Percentiles rank a stretch among this genome's conserved stretches.
phyloP scores from a whole-genome alignment of 345 rosid genomes.

The Combretum micranthum region DNA sequence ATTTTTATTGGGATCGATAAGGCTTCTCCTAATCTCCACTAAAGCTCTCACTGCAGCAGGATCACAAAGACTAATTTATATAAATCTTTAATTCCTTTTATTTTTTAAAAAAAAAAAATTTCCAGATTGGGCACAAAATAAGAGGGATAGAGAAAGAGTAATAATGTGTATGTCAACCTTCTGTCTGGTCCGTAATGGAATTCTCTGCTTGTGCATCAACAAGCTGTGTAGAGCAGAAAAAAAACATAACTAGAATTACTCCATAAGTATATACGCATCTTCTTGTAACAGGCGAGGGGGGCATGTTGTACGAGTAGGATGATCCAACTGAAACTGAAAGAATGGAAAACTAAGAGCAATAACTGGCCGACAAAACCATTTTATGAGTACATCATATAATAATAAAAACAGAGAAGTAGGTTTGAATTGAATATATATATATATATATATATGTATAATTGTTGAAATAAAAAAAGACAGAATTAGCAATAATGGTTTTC shows the following conservation, averaged over 20 bases:
- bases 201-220: slow-evolving; percentile 41
- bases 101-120: no score
- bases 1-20: slow-evolving; percentile 50
- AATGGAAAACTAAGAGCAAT: no score
- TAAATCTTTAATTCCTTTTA: background rate
- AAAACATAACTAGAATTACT: slow-evolving; percentile 25
- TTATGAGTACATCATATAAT: no score
- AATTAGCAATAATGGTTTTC: no score
- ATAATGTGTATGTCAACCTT: slow-evolving; percentile 48
- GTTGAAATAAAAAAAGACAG: no score
- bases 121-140: background rate
- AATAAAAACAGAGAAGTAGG: no score
- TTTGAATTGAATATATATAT: no score
- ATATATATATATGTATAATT: no score
- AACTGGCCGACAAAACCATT: no score
- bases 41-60: slow-evolving; percentile 50
- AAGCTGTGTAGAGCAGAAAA: slow-evolving; percentile 31
- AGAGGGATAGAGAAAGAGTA: background rate
- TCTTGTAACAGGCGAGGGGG: no score
- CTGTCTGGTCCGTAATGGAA: slow-evolving; percentile 44
- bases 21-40: slow-evolving; percentile 37
- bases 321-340: no score
- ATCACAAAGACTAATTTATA: background rate
- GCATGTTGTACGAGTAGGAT: no score
- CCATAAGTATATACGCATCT: background rate